Evolutionary conservation across 108 stramenopile genomes (phyloP).

Genomic region (Thalassiosira profunda): DNA sequence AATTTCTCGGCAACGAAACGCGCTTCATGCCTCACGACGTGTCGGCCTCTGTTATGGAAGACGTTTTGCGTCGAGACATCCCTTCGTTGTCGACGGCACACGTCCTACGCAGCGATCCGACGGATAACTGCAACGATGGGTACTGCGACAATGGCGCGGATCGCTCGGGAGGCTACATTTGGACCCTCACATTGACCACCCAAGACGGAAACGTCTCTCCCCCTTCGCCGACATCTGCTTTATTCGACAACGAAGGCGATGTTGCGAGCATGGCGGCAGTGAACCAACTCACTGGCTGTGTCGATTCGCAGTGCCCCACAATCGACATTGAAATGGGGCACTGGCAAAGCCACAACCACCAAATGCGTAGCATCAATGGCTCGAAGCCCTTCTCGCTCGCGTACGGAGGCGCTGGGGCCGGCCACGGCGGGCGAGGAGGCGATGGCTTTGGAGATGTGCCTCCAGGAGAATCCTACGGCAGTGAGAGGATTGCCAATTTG

Average conservation of each 20-base stretch:
- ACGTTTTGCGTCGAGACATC: slow-evolving; percentile 30
- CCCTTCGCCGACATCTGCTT: slow-evolving; percentile 47
- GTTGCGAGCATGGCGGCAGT: slow-evolving; percentile 28
- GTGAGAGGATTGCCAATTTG: slow-evolving; percentile 33
- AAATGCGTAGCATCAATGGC: slow-evolving; percentile 29
- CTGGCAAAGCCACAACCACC: slow-evolving; percentile 31
- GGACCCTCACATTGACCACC: slow-evolving; percentile 59
- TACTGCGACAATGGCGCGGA: slow-evolving; percentile 54
- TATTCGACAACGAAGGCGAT: slow-evolving; percentile 39
- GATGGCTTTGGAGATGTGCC: slow-evolving; percentile 46
- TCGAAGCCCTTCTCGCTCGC: slow-evolving; percentile 64
- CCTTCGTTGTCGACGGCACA: slow-evolving; percentile 17
- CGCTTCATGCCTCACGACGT: slow-evolving; percentile 41
- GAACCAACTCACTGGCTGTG: slow-evolving; percentile 52
- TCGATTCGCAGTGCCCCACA: slow-evolving; percentile 42
- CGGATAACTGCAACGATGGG: slow-evolving; percentile 56
- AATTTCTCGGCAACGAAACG: slow-evolving; percentile 55
- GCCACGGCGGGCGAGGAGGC: slow-evolving; percentile 62
- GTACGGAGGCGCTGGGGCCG: slow-evolving; percentile 64
- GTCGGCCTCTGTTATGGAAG: slow-evolving; percentile 32
- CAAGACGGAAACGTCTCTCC: slow-evolving; percentile 59
- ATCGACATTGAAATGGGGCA: slow-evolving; percentile 32
- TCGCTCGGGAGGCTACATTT: slow-evolving; percentile 53
- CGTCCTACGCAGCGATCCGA: slow-evolving; percentile 38
- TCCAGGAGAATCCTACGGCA: slow-evolving; percentile 38